A percentile compares a stretch with the other conserved stretches of the same genome.
These are phyloP conservation scores for Phytophthora cryptogea DNA, from an alignment of 352 stramenopile genomes.

Conservation along the genomic window DNA sequence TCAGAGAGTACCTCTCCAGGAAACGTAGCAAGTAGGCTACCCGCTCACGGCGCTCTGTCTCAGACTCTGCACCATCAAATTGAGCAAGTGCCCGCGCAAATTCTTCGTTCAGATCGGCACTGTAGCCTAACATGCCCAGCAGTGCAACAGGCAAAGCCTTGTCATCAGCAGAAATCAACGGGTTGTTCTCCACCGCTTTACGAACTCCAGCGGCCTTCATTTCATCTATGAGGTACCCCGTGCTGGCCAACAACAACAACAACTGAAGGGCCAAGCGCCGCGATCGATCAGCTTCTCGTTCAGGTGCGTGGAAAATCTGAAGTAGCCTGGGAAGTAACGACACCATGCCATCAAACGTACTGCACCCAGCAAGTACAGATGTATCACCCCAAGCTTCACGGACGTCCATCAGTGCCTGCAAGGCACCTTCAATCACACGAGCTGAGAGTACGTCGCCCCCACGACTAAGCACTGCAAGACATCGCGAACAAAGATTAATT, in stretches of 20 bases:
- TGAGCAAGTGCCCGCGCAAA: slow-evolving; percentile 51
- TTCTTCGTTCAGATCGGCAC: slow-evolving; percentile 67
- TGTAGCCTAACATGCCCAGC: slow-evolving; percentile 71
- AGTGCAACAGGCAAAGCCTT: slow-evolving; percentile 67
- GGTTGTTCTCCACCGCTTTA: slow-evolving; percentile 61
- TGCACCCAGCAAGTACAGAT: slow-evolving; percentile 34
- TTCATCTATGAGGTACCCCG: slow-evolving; percentile 51
- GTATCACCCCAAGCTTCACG: slow-evolving; percentile 37
- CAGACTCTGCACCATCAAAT: slow-evolving; percentile 32
- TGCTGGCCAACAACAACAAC: slow-evolving; percentile 60
- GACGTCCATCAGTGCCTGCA: slow-evolving; percentile 37
- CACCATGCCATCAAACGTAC: slow-evolving; percentile 15
- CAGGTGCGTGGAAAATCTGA: slow-evolving; percentile 37
- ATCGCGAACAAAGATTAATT: slow-evolving; percentile 22
- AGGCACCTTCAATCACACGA: slow-evolving; percentile 23
- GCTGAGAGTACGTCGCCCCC: slow-evolving; percentile 8
- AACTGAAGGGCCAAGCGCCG: slow-evolving; percentile 57
- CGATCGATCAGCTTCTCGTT: slow-evolving; percentile 23
- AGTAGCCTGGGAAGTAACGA: slow-evolving; percentile 45
- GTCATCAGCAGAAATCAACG: slow-evolving; percentile 47
- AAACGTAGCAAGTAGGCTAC: slow-evolving; percentile 70
- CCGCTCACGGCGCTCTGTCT: slow-evolving; percentile 35
- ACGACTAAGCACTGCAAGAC: slow-evolving; percentile 20
- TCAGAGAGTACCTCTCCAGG: slow-evolving; percentile 63
- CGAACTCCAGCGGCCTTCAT: slow-evolving; percentile 60